Conservation (phyloP, 1,139 yeast species). For the Candida sp. region DNA sequence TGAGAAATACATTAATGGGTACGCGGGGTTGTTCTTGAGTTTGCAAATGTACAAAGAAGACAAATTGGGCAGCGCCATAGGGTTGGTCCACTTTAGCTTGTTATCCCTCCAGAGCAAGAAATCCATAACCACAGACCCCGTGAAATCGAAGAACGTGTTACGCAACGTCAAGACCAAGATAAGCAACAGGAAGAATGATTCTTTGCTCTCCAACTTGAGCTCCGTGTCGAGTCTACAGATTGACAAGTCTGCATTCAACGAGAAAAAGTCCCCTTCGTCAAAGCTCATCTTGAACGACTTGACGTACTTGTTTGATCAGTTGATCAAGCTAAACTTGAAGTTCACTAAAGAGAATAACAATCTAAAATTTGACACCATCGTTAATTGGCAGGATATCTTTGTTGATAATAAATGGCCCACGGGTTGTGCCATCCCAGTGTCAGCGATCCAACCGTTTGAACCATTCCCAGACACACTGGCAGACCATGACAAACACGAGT, state of each 20-base stretch:
- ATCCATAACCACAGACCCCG: slow-evolving; percentile 13
- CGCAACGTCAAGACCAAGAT: slow-evolving; percentile 31
- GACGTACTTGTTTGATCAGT: slow-evolving; percentile 41
- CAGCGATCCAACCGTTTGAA: slow-evolving; percentile 16
- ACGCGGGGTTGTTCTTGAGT: slow-evolving; percentile 47
- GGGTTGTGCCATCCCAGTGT: slow-evolving; percentile 43
- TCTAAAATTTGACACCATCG: slow-evolving; percentile 40
- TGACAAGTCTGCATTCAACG: slow-evolving; percentile 39
- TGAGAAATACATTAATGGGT: slow-evolving; percentile 42
- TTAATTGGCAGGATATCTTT: slow-evolving; percentile 39
- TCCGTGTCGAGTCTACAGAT: slow-evolving; percentile 42
- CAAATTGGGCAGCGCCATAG: slow-evolving; percentile 47
- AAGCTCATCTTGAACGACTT: slow-evolving; percentile 44
- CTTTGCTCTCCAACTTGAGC: slow-evolving; percentile 32
- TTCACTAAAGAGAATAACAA: slow-evolving; percentile 48
- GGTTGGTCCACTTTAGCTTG: slow-evolving; percentile 42
- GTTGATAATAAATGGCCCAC: slow-evolving; percentile 51
- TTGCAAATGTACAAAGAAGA: slow-evolving; percentile 47
- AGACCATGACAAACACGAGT: slow-evolving; percentile 5
- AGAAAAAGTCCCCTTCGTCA: slow-evolving; percentile 20
- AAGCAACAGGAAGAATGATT: slow-evolving; percentile 32
- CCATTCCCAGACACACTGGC: slow-evolving; percentile 9
- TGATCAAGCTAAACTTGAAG: slow-evolving; percentile 40
- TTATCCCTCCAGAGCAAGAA: slow-evolving; percentile 44
- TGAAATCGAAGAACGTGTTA: slow-evolving; percentile 12